These are phyloP conservation scores for Escallonia rubra DNA, from an alignment of 129 eudicot genomes.

Conservation along the genomic window DNA sequence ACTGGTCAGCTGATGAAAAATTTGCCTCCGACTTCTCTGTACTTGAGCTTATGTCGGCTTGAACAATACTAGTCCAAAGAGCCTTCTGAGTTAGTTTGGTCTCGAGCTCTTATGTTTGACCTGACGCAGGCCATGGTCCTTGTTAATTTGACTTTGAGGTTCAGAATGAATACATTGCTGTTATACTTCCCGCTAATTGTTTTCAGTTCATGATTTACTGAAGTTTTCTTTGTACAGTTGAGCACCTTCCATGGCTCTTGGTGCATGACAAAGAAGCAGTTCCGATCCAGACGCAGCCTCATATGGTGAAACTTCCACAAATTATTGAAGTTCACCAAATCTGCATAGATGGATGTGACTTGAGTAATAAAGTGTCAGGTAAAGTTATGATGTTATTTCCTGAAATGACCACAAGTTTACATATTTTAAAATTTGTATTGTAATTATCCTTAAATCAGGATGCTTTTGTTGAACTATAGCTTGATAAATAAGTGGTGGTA, in stretches of 20 bases:
- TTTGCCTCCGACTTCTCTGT: not conserved
- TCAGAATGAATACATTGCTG: not conserved
- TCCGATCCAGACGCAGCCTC: constrained; percentile 46
- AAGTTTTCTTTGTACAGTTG: constrained; percentile 42
- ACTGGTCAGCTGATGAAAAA: not conserved
- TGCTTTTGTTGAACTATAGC: not conserved
- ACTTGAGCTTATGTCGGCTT: not conserved
- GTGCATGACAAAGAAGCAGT: constrained; percentile 77
- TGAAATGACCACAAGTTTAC: not conserved
- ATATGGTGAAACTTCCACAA: constrained; percentile 28
- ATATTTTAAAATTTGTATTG: not conserved
- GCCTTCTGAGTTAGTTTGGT: not conserved
- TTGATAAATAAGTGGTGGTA: not conserved
- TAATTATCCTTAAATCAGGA: not conserved
- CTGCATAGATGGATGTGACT: not conserved
- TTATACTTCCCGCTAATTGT: not conserved
- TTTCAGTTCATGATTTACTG: not conserved
- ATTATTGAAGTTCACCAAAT: not conserved
- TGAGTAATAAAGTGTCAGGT: not conserved
- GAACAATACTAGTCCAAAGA: not conserved
- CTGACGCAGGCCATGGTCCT: not conserved
- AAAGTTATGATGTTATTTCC: not conserved
- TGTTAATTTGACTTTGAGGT: not conserved
- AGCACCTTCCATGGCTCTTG: constrained; percentile 87
- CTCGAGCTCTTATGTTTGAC: not conserved